Base-by-base conservation (phyloP, 116 monocot genomes). In the Iris pallida region DNA sequence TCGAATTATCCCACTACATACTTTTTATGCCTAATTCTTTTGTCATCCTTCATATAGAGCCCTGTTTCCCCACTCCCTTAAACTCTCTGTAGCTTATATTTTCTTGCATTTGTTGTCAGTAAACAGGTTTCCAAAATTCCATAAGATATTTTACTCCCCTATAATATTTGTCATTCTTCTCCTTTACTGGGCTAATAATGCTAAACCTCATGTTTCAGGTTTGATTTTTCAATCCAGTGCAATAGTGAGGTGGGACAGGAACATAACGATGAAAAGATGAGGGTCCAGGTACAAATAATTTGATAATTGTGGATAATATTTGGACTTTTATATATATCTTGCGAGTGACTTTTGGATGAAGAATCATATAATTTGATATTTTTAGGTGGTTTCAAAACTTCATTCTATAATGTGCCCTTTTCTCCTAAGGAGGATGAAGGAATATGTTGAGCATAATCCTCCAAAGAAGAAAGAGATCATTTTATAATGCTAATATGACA, bases 391-490 rank as follows among this genome's bases (percentile, higher is more conserved):
- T 13, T 90, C 90, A 49, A 97, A 92, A 65, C 83, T 97, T n/a
- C 97, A 97, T 80, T 68, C 83, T 4, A 97, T 97, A 64, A 68
- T 97, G 55, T 89, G 97, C 6, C 97, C 97, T 18, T 97, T 97
- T 82, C 92, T 97, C 57, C 69, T 97, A 62, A 68, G 97, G 63
- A 78, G 97, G 46, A 79, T 97, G 73, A 97, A 97, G 78, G 87
- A 75, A 61, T 87, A 92, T 82, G 97, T 97, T 20, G 97, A 97
- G 59, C 82, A 84, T 56, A 81, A 89, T 85, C 89, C 92, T 81
- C 97, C 97, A 8, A 59, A 61, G 46, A 97, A 97, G 81, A 97
- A 92, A 71, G 97, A 97, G 81, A 97, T 97, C 45, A 97, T 97
- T 71, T 69, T 97, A 30, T 97, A 97, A 97, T 78, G 90, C 92